Percentiles rank a stretch among this genome's conserved stretches.
Evolutionary conservation across 2,329 filamentous ascomycete genomes (phyloP).

Genomic region (Pseudocercospora vitis): DNA sequence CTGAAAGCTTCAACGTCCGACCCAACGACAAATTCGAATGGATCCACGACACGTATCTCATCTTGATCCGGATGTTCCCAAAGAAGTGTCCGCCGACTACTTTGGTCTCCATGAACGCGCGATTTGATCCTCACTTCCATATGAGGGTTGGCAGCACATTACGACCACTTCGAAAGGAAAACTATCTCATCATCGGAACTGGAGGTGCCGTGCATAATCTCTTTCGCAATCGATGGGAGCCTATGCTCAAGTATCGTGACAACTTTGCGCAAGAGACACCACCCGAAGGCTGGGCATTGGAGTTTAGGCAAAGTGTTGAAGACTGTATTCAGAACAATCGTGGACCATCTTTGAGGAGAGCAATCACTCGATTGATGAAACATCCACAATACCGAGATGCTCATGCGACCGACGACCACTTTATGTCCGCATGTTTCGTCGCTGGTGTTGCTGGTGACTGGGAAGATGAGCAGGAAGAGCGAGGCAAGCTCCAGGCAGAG

Average conservation of each 20-base stretch:
- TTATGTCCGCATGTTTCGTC: conserved; percentile 65
- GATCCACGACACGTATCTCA: conserved; percentile 71
- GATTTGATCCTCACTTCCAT: conserved; percentile 59
- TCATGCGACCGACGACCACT: conserved; percentile 70
- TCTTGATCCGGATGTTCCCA: conserved; percentile 70
- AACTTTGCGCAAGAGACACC: conserved; percentile 62
- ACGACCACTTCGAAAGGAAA: conserved; percentile 55
- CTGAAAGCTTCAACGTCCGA: conserved; percentile 55
- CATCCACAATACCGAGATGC: conserved; percentile 65
- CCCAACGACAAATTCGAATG: conserved; percentile 62
- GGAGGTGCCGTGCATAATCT: conserved; percentile 70
- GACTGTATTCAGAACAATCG: conserved; percentile 57
- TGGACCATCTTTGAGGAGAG: conserved; percentile 56
- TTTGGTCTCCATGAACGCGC: conserved; percentile 56
- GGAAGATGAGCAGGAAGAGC: conserved; percentile 37
- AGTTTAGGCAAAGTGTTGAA: conserved; percentile 65
- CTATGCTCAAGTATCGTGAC: conserved; percentile 63
- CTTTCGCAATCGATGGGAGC: conserved; percentile 65
- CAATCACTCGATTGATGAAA: conserved; percentile 65
- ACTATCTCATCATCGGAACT: conserved; percentile 58
- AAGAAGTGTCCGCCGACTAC: conserved; percentile 64
- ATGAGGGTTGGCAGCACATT: conserved; percentile 59
- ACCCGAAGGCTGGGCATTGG: conserved; percentile 61
- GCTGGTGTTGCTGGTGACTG: conserved; percentile 56
- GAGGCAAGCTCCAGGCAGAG: conserved; percentile 55